Evolutionary conservation across 371 early-diverging fungal species (phyloP).

Genomic region (Mortierella sp.): DNA sequence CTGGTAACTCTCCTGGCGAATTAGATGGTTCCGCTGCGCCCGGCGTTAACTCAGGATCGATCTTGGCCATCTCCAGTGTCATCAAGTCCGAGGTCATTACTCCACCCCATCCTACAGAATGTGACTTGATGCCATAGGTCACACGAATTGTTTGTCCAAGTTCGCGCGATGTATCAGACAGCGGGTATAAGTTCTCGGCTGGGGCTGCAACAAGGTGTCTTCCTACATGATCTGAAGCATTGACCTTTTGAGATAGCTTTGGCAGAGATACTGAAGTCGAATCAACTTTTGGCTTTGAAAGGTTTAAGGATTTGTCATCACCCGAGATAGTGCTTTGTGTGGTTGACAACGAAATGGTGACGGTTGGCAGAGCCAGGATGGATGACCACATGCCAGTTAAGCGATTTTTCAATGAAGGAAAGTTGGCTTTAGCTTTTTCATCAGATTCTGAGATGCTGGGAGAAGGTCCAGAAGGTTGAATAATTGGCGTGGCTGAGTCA

Average conservation of each 20-base stretch:
- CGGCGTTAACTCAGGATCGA: neutral
- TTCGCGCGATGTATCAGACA: constrained; percentile 18
- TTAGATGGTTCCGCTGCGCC: neutral
- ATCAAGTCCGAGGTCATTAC: constrained; percentile 52
- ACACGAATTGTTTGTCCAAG: constrained; percentile 31
- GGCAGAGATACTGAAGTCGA: no score
- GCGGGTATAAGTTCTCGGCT: constrained; percentile 42
- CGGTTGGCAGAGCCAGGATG: neutral
- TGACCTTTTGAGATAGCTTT: neutral
- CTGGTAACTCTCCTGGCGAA: constrained; percentile 1
- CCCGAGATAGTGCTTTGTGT: neutral
- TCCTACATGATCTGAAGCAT: neutral
- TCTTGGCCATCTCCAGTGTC: constrained; percentile 46
- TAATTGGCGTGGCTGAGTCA: no score
- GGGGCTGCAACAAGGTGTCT: constrained; percentile 27
- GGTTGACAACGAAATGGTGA: neutral
- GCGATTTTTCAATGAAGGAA: neutral
- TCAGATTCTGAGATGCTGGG: neutral
- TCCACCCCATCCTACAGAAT: constrained; percentile 52
- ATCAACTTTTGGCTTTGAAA: no score
- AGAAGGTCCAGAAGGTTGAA: neutral
- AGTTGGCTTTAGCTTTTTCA: neutral
- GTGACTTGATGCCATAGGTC: constrained; percentile 50
- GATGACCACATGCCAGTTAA: neutral
- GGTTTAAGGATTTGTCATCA: no score